These are phyloP conservation scores for Penicillium sp. DNA, from an alignment of 2,329 filamentous ascomycete species.

Conservation along the genomic window DNA sequence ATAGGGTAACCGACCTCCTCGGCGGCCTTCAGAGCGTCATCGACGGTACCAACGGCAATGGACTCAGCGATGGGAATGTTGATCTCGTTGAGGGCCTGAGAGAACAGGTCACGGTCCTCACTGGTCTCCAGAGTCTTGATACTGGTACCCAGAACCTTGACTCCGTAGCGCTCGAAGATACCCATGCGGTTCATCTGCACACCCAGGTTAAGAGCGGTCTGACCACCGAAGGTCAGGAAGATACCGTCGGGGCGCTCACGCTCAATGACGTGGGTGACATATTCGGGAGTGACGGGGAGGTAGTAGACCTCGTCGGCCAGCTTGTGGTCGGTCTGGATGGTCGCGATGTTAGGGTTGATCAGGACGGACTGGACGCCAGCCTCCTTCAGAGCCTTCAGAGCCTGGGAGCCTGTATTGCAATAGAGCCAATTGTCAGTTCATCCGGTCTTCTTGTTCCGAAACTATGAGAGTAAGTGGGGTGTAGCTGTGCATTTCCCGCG, in stretches of 20 bases:
- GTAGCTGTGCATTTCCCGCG: conserved; percentile 17
- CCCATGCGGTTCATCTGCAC: conserved; percentile 97
- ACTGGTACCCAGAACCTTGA: conserved; percentile 93
- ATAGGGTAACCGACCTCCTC: conserved; percentile 91
- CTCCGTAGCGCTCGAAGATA: conserved; percentile 90
- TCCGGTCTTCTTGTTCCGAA: background rate
- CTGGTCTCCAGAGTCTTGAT: conserved; percentile 91
- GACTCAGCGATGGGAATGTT: conserved; percentile 97
- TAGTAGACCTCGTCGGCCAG: conserved; percentile 98
- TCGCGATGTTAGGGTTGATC: conserved; percentile 98
- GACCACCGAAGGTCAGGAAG: conserved; percentile 94
- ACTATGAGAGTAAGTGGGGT: conserved; percentile 4
- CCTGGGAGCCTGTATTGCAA: conserved; percentile 74
- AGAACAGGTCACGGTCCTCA: conserved; percentile 94
- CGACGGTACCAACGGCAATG: conserved; percentile 86
- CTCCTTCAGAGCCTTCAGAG: conserved; percentile 94
- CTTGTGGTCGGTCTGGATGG: conserved; percentile 95
- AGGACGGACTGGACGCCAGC: conserved; percentile 88
- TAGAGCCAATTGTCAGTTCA: conserved; percentile 27
- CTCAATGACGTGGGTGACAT: conserved; percentile 96
- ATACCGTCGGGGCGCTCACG: conserved; percentile 94
- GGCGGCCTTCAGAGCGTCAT: conserved; percentile 88
- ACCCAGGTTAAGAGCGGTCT: conserved; percentile 95
- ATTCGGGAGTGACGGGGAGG: conserved; percentile 95
- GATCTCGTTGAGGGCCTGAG: conserved; percentile 94